Conservation (phyloP, 768 basidiomycete genomes). For the Tulasnella sp. region DNA sequence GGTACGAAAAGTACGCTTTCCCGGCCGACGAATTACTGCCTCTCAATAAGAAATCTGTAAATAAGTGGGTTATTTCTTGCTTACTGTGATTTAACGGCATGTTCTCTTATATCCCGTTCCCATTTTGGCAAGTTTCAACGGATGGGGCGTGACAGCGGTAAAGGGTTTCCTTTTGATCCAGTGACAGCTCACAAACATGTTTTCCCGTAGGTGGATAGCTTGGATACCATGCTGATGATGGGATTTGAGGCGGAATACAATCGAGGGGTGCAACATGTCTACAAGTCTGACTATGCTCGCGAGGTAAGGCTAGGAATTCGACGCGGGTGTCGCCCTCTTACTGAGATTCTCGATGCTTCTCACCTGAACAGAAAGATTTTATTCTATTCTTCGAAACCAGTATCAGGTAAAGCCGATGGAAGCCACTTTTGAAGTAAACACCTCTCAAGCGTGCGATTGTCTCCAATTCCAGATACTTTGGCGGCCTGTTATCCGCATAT, state of each 20-base stretch:
- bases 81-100: background rate
- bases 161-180: background rate
- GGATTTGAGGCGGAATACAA: constrained; percentile 52
- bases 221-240: constrained; percentile 85
- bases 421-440: too few relatives aligned
- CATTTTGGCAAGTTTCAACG: constrained; percentile 42
- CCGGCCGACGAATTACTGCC: constrained; percentile 33
- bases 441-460: background rate
- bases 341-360: background rate
- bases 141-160: constrained; percentile 67
- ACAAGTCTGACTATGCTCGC: background rate
- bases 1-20: constrained; percentile 32
- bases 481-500: constrained; percentile 80
- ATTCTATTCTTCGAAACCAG: constrained; percentile 69
- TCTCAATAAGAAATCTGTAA: constrained; percentile 26
- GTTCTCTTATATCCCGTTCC: background rate
- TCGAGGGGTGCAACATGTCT: constrained; percentile 37
- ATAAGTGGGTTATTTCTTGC: background rate
- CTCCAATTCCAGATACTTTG: constrained; percentile 52
- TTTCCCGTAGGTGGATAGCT: constrained; percentile 53
- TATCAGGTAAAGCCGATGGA: constrained; percentile 50
- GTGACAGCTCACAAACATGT: background rate
- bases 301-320: background rate
- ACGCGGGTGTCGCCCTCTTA: background rate
- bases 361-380: background rate